Evolutionary conservation across 2,329 filamentous ascomycete genomes (phyloP), one percentile per base, ranked within the genome.

Genomic region (Colletotrichum kahawae): DNA sequence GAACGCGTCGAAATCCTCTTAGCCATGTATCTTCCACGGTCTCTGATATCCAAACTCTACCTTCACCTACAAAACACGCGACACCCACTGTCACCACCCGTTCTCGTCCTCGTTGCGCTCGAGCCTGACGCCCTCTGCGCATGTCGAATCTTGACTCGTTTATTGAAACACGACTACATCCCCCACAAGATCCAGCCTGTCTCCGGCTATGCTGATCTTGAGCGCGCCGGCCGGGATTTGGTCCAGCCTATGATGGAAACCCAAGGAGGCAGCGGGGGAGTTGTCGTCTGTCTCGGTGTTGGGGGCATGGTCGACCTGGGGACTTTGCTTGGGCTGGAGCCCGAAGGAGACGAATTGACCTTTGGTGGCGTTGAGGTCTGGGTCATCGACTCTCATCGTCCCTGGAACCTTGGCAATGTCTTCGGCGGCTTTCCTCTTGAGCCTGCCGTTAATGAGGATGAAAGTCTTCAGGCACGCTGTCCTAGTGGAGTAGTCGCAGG

Each of bases 151-250:
- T 92, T 99, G 63, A 98, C 96, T 4, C 91, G 94, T 66, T 90
- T 99, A n/a, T 89, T 99, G 76, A 98, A 98, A 86, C 94, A 96
- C 88, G 97, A 99, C 88, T 98, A 98, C 82, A 98, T 99, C 79
- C 95, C 94, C 16, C 96, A 98, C 87, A 98, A 98, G 85, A 98
- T 98, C 81, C 95, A 98, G 81, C 97, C 97, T 2, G 93, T 99
- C 70, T 92, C 95, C 24, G 97, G 97, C 70, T 98, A 98, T 91
- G 93, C 92, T 78, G 97, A 98, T 83, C 91, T 99, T 62, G 90
- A 95, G 81, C 93, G 92, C 79, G 93, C 93, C 27, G 96, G 96
- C 60, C 90, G 91, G 81, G 92, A 96, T 78, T 89, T 97, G 59
- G 94, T 98, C 54, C 90, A 89, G 70, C 95, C 95, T 13, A 95